Evolutionary conservation across 805 yeast genomes (phyloP), one percentile per base, ranked within the genome.

Genomic region (Nakazawaea ishiwadae): DNA sequence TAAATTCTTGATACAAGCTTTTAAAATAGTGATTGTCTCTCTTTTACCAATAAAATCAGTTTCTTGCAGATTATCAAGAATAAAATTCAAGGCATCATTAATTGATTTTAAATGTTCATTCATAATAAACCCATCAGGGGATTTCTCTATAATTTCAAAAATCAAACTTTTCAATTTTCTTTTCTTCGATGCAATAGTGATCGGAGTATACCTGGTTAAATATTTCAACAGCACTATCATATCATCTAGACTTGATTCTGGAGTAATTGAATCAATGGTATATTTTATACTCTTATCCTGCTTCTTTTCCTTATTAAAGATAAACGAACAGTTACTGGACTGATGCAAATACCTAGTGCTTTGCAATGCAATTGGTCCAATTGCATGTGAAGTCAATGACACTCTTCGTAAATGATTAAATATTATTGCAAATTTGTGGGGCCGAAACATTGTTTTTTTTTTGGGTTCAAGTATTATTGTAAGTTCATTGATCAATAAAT

Each of bases 31-130:
- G 15, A 47, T 37, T 44, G 42, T 26, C 12, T 47, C 48, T 2
- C 38, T 39, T 8, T 40, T 33, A 12, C 15, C 28, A 10, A 46
- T 55, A 56, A 35, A 53, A 30, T 36, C 49, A 12, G n/a, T 15
- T 11, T 23, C 34, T 15, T 16, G 12, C 5, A n/a, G 11, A 31
- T 37, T 12, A 23, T 18, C 29, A 5, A 14, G n/a, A 12, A 33
- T 26, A 9, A 32, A 36, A 20, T 28, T 12, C 19, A 30, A 31
- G 16, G 37, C 39, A 20, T 35, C 37, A 16, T 32, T 19, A 7
- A 44, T 14, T 7, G 19, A 8, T 32, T 15, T 15, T 11, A 39
- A 24, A 18, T 39, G 20, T 9, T 39, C 39, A 7, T 3, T 8
- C 10, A 8, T 5, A 11, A 39, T 9, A 15, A 7, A 15, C 5